Conservation (phyloP, 2,329 filamentous ascomycete genomes). For the Clarireedia monteithiana region DNA sequence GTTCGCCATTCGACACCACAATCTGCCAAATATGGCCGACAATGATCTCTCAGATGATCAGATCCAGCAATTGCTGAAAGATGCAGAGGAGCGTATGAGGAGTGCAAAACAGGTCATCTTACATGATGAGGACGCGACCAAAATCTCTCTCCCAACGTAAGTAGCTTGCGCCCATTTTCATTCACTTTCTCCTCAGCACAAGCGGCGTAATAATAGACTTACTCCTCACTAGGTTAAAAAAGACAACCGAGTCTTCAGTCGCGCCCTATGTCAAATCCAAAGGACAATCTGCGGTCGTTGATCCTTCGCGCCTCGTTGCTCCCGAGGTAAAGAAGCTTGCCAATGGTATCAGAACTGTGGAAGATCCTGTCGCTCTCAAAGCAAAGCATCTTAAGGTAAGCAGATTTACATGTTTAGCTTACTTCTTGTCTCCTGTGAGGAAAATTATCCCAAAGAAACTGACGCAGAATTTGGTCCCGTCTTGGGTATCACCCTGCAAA, state of each 20-base stretch:
- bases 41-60: conserved; percentile 53
- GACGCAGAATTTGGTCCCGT: conserved; percentile 72
- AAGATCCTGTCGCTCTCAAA: conserved; percentile 42
- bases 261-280: conserved; percentile 47
- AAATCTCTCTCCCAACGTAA: conserved; percentile 11
- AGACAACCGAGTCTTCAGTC: conserved; percentile 22
- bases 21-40: conserved; percentile 20
- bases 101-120: conserved; percentile 26
- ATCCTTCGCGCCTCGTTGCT: conserved; percentile 42
- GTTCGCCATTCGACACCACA: neutral
- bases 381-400: conserved; percentile 44
- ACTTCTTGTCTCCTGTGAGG: conserved; percentile 52
- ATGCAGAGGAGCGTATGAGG: conserved; percentile 53
- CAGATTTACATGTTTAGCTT: neutral
- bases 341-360: conserved; percentile 43
- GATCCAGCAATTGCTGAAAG: conserved; percentile 53
- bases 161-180: neutral
- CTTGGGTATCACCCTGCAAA: conserved; percentile 68
- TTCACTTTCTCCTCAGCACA: neutral
- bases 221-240: neutral
- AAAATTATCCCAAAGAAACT: conserved; percentile 66
- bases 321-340: conserved; percentile 39
- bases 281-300: conserved; percentile 43
- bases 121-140: conserved; percentile 1
- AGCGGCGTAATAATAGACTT: neutral